Evolutionary conservation across 495 filamentous ascomycete genomes (phyloP).

Genomic region (Hypoxylon intermedium): DNA sequence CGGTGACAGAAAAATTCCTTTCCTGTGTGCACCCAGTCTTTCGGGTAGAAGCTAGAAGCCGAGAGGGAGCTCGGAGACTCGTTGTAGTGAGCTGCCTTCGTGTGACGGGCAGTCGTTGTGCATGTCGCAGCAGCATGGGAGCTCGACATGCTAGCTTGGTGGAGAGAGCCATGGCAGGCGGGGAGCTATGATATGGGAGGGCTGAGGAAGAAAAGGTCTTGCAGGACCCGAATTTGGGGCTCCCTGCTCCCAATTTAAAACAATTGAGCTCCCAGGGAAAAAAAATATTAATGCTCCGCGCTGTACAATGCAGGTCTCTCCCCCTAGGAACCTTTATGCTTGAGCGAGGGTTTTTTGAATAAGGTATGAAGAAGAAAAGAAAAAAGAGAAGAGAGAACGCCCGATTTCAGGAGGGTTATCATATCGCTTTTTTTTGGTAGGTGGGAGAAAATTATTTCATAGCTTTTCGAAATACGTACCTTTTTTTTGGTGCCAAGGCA

Average conservation of each 20-base stretch:
- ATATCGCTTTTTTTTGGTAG: no score
- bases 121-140: constrained; percentile 57
- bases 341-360: no score
- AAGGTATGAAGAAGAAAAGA: no score
- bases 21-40: constrained; percentile 43
- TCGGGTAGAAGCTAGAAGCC: constrained; percentile 41
- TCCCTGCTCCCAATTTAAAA: constrained; percentile 40
- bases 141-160: constrained; percentile 56
- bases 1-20: constrained; percentile 50
- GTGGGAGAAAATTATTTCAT: no score
- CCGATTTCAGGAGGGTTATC: no score
- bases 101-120: constrained; percentile 52
- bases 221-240: constrained; percentile 30
- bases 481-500: no score
- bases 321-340: no score
- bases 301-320: no score
- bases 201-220: constrained; percentile 28
- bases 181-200: constrained; percentile 19
- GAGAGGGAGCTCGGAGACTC: constrained; percentile 41
- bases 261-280: constrained; percentile 41
- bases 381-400: no score
- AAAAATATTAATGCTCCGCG: no score
- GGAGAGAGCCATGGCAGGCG: constrained; percentile 39
- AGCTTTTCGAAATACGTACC: no score
- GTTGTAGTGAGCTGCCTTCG: constrained; percentile 48